These are phyloP conservation scores for Termitomyces titanicus DNA, from an alignment of 768 basidiomycete species.

Conservation along the genomic window DNA sequence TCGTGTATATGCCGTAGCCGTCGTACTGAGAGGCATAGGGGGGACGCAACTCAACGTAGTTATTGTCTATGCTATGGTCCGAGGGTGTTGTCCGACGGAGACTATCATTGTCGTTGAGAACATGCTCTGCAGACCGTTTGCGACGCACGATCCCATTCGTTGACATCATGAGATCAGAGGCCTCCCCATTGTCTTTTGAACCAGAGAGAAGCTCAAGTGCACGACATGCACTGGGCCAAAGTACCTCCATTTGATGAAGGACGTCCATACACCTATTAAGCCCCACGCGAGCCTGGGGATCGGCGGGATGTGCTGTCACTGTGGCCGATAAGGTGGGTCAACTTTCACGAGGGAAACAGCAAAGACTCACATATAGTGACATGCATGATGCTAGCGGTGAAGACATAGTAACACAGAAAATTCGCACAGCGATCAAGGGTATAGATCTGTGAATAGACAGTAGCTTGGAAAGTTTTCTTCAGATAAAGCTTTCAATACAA, in stretches of 20 bases:
- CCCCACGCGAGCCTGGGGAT: conserved; percentile 67
- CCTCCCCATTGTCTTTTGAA: conserved; percentile 41
- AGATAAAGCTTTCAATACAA: neutral
- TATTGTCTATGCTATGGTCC: conserved; percentile 1
- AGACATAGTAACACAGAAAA: conserved; percentile 76
- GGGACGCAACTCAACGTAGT: conserved; percentile 17
- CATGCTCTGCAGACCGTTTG: conserved; percentile 60
- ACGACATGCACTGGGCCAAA: conserved; percentile 77
- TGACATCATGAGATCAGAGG: conserved; percentile 17
- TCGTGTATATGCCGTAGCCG: conserved; percentile 7
- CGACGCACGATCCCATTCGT: conserved; percentile 30
- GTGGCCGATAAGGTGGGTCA: neutral
- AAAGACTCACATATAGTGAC: conserved; percentile 60
- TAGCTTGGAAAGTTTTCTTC: conserved; percentile 30
- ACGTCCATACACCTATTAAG: conserved; percentile 65
- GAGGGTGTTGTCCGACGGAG: conserved; percentile 2
- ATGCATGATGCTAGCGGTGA: conserved; percentile 80
- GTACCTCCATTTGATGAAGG: conserved; percentile 58
- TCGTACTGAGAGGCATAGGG: conserved; percentile 13
- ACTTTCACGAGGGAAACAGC: neutral
- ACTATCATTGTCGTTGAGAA: conserved; percentile 31
- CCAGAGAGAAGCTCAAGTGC: conserved; percentile 71
- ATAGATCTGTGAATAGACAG: conserved; percentile 60
- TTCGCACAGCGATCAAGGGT: conserved; percentile 58
- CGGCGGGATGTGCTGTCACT: conserved; percentile 63